Evolutionary conservation across 352 stramenopile genomes (phyloP).

Genomic region (Phytophthora pisi): DNA sequence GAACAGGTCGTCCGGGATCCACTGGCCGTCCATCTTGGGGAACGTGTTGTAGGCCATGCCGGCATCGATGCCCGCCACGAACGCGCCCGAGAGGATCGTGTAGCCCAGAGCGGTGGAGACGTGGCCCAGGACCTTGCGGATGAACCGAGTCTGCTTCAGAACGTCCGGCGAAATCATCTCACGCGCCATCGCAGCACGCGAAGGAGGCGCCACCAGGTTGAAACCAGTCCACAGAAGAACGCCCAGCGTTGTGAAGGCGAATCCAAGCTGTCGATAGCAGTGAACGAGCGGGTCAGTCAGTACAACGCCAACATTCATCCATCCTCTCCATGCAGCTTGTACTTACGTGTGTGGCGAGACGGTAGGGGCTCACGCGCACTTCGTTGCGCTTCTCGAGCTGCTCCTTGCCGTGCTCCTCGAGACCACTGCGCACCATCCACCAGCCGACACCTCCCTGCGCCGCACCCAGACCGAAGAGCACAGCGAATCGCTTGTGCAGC

Average conservation of each 20-base stretch:
- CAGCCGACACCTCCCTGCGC: slow-evolving; percentile 93
- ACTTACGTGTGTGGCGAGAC: slow-evolving; percentile 94
- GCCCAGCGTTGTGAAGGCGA: slow-evolving; percentile 97
- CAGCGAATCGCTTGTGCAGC: slow-evolving; percentile 68
- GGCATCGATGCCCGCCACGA: slow-evolving; percentile 99
- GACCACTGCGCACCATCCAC: slow-evolving; percentile 99
- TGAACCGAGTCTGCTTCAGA: slow-evolving; percentile 61
- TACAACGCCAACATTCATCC: neutral
- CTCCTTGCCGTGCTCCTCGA: slow-evolving; percentile 93
- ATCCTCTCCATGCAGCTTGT: neutral
- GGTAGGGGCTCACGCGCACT: slow-evolving; percentile 97
- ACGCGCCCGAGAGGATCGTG: slow-evolving; percentile 91
- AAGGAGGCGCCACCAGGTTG: slow-evolving; percentile 85
- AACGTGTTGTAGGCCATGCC: slow-evolving; percentile 99
- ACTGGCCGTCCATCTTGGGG: slow-evolving; percentile 95
- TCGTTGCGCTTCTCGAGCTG: slow-evolving; percentile 88
- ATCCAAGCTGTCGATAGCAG: slow-evolving; percentile 76
- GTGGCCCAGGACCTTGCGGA: slow-evolving; percentile 71
- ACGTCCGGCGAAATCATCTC: slow-evolving; percentile 87
- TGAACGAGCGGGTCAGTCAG: slow-evolving; percentile 9
- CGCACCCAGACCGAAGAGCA: slow-evolving; percentile 70
- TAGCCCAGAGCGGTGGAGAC: slow-evolving; percentile 73
- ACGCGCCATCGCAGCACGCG: slow-evolving; percentile 56
- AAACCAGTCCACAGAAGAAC: slow-evolving; percentile 96
- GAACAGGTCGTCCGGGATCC: slow-evolving; percentile 95